Evolutionary conservation across 257 asterid species (phyloP), one percentile per base, ranked within the genome.

Genomic region (Solanum pimpinellifolium): DNA sequence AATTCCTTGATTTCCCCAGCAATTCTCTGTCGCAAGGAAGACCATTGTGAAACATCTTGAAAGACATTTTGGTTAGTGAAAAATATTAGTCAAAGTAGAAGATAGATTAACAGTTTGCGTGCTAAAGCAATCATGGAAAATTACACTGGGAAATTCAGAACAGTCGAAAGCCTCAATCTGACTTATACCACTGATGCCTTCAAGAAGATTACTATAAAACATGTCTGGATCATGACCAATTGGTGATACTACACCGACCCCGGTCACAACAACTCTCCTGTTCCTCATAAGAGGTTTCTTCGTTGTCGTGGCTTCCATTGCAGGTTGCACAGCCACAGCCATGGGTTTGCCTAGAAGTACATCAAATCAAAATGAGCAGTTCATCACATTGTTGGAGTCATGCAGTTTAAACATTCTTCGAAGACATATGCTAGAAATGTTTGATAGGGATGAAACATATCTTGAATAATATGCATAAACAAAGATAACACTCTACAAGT

Each of bases 1-100:
- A 91, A 91, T 31, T 81, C 86, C 91, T 92, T 91, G 82, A 92
- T 91, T 56, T 91, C 93, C 31, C 92, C 92, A n/a, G 93, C 93
- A 83, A 90, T 92, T 68, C 90, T 76, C 94, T 92, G 92, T 89
- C 39, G 46, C 41, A 31, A 68, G 39, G 46, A 85, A 44, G 35
- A 84, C 14, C 25, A 9, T 21, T 29, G 73, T 49, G 23, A 83
- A 88, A 13, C 39, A 62, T 75, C 56, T 52, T 59, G 69, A 39
- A 78, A 77, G 37, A 46, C 4, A 52, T 44, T 41, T 33, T 77
- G 87, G 86, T 33, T 59, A 37, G 49, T 49, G 23, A 87, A 87
- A 72, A 59, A 85, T 44, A 68, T 16, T 66, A 7, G 18, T 27
- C 3, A 10, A 70, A 41, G 23, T 4, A 84, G 69, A 27, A 62